phyloP scores from a whole-genome alignment of 345 rosid genomes.

The Erysimum cheiranthoides region DNA sequence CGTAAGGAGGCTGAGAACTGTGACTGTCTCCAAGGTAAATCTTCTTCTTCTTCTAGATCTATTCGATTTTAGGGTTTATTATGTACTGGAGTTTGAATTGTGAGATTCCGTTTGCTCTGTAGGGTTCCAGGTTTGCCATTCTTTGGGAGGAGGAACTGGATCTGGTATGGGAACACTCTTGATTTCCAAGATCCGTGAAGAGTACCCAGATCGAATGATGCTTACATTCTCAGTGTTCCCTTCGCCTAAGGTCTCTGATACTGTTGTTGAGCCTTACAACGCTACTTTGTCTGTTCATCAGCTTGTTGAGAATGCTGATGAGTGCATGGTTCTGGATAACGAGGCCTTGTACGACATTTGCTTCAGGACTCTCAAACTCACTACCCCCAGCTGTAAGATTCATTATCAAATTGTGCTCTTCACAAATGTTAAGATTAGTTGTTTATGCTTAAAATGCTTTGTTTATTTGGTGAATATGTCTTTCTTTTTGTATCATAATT shows the following conservation, averaged over 20 bases:
- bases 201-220: slow-evolving; percentile 42
- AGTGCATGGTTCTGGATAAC: slow-evolving; percentile 33
- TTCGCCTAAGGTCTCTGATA: slow-evolving; percentile 38
- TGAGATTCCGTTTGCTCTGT: not conserved
- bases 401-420: slow-evolving; percentile 1
- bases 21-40: slow-evolving; percentile 35
- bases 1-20: slow-evolving; percentile 41
- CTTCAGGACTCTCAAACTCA: slow-evolving; percentile 37
- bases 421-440: not conserved
- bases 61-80: not conserved
- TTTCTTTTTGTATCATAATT: not conserved
- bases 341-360: slow-evolving; percentile 31
- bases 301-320: slow-evolving; percentile 42
- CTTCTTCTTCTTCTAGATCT: slow-evolving; percentile 13
- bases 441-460: not conserved
- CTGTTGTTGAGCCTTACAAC: slow-evolving; percentile 42
- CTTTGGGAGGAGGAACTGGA: slow-evolving; percentile 43
- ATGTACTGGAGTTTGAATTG: not conserved
- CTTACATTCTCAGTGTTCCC: slow-evolving; percentile 35
- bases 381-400: slow-evolving; percentile 38
- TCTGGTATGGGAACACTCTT: slow-evolving; percentile 41
- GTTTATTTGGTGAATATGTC: not conserved
- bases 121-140: slow-evolving; percentile 41
- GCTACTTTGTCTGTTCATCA: slow-evolving; percentile 43
- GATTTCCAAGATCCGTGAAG: slow-evolving; percentile 41